phyloP scores from a whole-genome alignment of 2,329 filamentous ascomycete genomes.

The Apiospora arundinis region DNA sequence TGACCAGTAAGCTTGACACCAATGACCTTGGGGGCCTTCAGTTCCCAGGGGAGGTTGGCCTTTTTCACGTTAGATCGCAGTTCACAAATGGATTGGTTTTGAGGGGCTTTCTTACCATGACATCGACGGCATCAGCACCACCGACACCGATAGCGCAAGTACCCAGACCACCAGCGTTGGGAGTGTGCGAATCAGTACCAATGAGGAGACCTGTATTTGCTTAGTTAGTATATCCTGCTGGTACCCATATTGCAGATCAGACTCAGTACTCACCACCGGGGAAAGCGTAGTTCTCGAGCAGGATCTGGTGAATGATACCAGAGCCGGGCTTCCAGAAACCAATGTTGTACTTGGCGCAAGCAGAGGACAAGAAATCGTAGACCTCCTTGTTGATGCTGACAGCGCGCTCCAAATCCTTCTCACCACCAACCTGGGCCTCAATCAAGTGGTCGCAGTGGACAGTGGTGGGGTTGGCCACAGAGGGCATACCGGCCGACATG shows the following conservation, averaged over 20 bases:
- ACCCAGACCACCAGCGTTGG: conserved; percentile 94
- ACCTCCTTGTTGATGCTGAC: conserved; percentile 98
- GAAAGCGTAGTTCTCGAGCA: conserved; percentile 99
- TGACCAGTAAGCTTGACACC: conserved; percentile 93
- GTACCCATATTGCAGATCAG: not conserved
- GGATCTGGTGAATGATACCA: conserved; percentile 99
- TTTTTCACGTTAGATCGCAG: not conserved
- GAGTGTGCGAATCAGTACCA: conserved; percentile 97
- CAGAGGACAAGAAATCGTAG: conserved; percentile 93
- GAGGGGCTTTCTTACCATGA: conserved; percentile 64
- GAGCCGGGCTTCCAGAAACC: conserved; percentile 99
- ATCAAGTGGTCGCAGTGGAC: conserved; percentile 99
- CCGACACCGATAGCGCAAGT: conserved; percentile 96
- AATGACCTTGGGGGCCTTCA: conserved; percentile 97
- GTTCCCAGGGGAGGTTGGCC: conserved; percentile 93
- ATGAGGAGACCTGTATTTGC: conserved; percentile 52
- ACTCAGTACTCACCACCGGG: conserved; percentile 69
- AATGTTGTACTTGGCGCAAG: conserved; percentile 99
- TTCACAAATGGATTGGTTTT: not conserved
- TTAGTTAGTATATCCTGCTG: not conserved
- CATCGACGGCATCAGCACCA: conserved; percentile 97
- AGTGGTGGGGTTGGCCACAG: conserved; percentile 91
- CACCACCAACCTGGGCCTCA: conserved; percentile 92
- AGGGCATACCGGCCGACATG: conserved; percentile 98
- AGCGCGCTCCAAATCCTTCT: conserved; percentile 91